Evolutionary conservation across 169 alveolate species (phyloP).

Genomic region (Perkinsus olseni): DNA sequence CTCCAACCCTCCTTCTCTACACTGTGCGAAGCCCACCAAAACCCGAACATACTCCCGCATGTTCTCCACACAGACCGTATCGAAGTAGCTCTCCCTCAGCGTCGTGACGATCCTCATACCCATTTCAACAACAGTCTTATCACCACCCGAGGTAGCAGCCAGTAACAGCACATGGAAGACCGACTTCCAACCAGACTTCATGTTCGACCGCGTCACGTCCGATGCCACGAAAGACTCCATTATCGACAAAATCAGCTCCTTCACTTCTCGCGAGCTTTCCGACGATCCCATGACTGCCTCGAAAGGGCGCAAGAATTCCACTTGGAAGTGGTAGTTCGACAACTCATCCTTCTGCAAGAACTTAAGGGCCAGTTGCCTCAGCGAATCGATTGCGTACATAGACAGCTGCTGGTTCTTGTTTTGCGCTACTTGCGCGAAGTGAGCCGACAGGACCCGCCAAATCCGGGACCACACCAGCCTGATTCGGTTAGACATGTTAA

Average conservation of each 20-base stretch:
- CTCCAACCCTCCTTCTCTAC: not conserved
- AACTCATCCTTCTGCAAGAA: conserved; percentile 66
- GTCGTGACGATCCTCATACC: not conserved
- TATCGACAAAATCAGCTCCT: not conserved
- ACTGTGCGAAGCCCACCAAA: conserved; percentile 10
- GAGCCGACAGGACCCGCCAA: conserved; percentile 66
- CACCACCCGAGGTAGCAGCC: not conserved
- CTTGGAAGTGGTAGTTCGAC: conserved; percentile 54
- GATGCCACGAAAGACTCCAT: conserved; percentile 5
- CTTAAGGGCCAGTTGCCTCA: conserved; percentile 65
- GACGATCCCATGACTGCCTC: conserved; percentile 46
- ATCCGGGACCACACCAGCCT: conserved; percentile 62
- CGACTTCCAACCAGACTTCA: conserved; percentile 18
- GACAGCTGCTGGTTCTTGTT: conserved; percentile 41
- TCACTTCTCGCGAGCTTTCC: conserved; percentile 10
- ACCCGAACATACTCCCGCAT: not conserved
- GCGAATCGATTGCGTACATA: conserved; percentile 65
- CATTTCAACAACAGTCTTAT: not conserved
- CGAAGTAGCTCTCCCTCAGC: not conserved
- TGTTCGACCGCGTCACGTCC: not conserved
- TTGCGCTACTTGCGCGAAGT: conserved; percentile 45
- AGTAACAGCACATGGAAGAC: not conserved
- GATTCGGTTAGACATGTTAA: conserved; percentile 62
- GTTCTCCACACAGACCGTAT: not conserved
- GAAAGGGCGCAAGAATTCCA: conserved; percentile 69